Conservation (phyloP, 2,329 filamentous ascomycete genomes). For the Canariomyces notabilis region DNA sequence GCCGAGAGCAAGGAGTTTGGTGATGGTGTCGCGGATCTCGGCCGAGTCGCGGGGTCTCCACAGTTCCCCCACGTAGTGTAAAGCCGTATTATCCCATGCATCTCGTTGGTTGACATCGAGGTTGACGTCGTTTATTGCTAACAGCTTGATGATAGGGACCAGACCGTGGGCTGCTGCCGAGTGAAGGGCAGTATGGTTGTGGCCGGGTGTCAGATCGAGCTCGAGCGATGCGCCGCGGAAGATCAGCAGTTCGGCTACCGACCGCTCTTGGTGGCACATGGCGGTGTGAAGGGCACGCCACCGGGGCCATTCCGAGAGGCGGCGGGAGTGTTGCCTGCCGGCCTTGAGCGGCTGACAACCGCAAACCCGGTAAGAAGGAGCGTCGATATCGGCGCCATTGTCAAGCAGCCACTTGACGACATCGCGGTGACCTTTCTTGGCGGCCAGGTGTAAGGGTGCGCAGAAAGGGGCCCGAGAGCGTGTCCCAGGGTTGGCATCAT, state of each 20-base stretch:
- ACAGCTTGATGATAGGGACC: conserved; percentile 23
- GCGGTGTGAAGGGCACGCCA: conserved; percentile 25
- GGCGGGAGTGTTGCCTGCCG: conserved; percentile 10
- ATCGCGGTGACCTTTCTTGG: conserved; percentile 23
- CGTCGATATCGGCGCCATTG: conserved; percentile 47
- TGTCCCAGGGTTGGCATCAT: conserved; percentile 1
- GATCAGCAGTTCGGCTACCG: conserved; percentile 24
- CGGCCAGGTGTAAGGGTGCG: conserved; percentile 23
- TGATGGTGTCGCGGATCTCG: conserved; percentile 22
- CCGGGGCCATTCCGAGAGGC: conserved; percentile 16
- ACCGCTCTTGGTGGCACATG: conserved; percentile 21
- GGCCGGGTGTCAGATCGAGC: conserved; percentile 11
- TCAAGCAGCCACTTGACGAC: conserved; percentile 26
- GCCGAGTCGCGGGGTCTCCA: conserved; percentile 19
- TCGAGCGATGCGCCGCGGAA: conserved; percentile 21
- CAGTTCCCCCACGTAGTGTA: conserved; percentile 23
- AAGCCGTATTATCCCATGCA: conserved; percentile 22
- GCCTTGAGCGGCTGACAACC: conserved; percentile 21
- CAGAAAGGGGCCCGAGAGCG: conserved; percentile 5
- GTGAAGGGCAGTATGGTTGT: conserved; percentile 22
- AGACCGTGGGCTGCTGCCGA: conserved; percentile 24
- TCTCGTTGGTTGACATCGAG: conserved; percentile 24
- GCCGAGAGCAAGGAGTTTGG: conserved; percentile 23
- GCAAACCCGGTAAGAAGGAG: conserved; percentile 24
- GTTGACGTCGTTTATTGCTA: conserved; percentile 19